phyloP scores from a whole-genome alignment of 768 basidiomycete species.

The Amanita jacksonii region DNA sequence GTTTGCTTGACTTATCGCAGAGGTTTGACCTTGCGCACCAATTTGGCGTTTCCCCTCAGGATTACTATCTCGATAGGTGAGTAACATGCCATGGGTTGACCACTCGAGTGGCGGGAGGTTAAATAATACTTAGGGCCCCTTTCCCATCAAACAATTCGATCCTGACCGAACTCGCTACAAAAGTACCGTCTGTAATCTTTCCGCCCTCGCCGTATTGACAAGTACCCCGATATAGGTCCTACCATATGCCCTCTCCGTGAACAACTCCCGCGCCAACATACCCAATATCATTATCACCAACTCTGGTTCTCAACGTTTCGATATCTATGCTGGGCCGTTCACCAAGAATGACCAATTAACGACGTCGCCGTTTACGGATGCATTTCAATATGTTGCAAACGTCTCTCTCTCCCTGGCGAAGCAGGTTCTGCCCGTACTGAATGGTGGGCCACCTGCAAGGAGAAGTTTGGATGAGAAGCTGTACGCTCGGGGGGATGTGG shows the following conservation, averaged over 20 bases:
- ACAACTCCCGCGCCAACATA: conserved; percentile 51
- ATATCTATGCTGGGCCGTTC: conserved; percentile 60
- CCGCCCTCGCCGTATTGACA: too few species aligned
- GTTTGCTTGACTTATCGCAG: conserved; percentile 42
- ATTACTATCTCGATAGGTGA: conserved; percentile 59
- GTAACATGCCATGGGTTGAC: too few species aligned
- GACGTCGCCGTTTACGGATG: conserved; percentile 57
- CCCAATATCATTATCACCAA: conserved; percentile 60
- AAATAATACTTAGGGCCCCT: conserved; percentile 33
- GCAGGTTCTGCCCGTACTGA: conserved; percentile 43
- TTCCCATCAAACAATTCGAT: conserved; percentile 54
- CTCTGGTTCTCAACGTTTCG: conserved; percentile 56
- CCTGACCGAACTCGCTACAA: conserved; percentile 45
- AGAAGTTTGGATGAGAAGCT: conserved; percentile 20
- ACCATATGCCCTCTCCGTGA: conserved; percentile 46
- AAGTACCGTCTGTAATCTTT: conserved; percentile 21
- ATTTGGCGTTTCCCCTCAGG: conserved; percentile 69
- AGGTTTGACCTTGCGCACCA: conserved; percentile 51
- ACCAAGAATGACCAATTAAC: conserved; percentile 77
- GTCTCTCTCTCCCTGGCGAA: conserved; percentile 42
- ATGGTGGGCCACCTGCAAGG: conserved; percentile 26
- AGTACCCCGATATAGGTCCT: conserved; percentile 27
- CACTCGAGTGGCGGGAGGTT: neutral
- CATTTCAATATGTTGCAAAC: conserved; percentile 52
- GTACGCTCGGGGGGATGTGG: conserved; percentile 43